Evolutionary conservation across 2,329 filamentous ascomycete species (phyloP).

Genomic region (Elsinoe fawcettii): DNA sequence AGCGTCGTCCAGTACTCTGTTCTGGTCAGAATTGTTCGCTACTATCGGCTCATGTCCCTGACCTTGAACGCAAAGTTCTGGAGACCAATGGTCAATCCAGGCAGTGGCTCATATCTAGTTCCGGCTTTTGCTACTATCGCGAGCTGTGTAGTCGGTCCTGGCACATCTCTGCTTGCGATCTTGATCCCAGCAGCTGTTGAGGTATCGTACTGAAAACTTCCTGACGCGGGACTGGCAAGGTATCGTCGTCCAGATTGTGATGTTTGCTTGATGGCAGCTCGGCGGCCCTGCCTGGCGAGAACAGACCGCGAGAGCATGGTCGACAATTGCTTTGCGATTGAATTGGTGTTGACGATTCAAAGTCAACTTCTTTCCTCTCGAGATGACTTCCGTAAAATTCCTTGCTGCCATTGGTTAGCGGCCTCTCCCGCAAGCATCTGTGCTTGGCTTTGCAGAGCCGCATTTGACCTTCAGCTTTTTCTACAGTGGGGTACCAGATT

Average conservation of each 20-base stretch:
- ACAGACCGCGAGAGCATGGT: conserved; percentile 61
- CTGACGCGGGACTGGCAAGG: conserved; percentile 60
- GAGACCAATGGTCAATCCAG: conserved; percentile 81
- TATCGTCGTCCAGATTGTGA: conserved; percentile 54
- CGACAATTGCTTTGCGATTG: conserved; percentile 20
- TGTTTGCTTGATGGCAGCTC: conserved; percentile 53
- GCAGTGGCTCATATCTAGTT: conserved; percentile 82
- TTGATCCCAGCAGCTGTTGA: conserved; percentile 83
- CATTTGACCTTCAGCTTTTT: background rate
- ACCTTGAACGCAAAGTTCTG: conserved; percentile 98
- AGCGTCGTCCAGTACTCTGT: conserved; percentile 79
- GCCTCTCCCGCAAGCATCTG: background rate
- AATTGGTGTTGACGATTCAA: conserved; percentile 16
- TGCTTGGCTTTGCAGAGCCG: background rate
- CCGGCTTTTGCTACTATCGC: conserved; percentile 90
- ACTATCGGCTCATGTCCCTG: background rate
- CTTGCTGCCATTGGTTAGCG: background rate
- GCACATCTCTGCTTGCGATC: conserved; percentile 81
- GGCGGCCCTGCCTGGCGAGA: conserved; percentile 56
- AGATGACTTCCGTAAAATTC: background rate
- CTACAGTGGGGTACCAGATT: background rate
- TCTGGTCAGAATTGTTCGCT: conserved; percentile 18
- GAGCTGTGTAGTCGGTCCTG: conserved; percentile 81
- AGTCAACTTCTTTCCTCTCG: background rate
- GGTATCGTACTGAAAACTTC: conserved; percentile 79